Evolutionary conservation across 2,329 filamentous ascomycete genomes (phyloP), one percentile per base, ranked within the genome.

Genomic region (Pseudogymnoascus destructans): DNA sequence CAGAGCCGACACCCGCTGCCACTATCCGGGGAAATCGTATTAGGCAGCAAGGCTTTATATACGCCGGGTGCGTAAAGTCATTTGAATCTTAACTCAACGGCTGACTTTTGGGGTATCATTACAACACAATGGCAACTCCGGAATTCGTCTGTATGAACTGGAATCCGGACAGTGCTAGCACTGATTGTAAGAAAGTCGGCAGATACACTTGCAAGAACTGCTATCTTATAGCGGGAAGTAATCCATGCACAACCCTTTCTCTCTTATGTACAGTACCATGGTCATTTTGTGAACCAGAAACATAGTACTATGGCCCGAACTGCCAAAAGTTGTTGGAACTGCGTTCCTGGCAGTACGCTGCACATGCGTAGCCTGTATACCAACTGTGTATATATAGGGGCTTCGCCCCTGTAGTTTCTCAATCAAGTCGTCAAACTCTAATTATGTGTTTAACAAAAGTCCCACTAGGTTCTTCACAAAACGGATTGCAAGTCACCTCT

Each of bases 271-370:
- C n/a, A n/a, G n/a, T 17, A 19, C 10, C 15, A 19, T 5, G 19
- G 8, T 38, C 4, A 38, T 19, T 38, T 17, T 38, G 86, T 95
- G 63, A 73, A 30, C 56, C 15, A 30, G 19, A 42, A 7, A 23
- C 30, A 19, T 19, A 27, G 60, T 62, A 62, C 17, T 62, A 58
- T 46, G 58, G 60, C 15, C 21, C 11, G 15, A 11, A 58, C 5
- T 62, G 61, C 27, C 55, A 60, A 21, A 21, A n/a, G n/a, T n/a
- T n/a, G n/a, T n/a, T n/a, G n/a, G n/a, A n/a, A n/a, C n/a, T n/a
- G n/a, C n/a, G n/a, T n/a, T n/a, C n/a, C n/a, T n/a, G n/a, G n/a
- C n/a, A n/a, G n/a, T n/a, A n/a, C n/a, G n/a, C n/a, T n/a, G n/a
- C n/a, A n/a, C n/a, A n/a, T n/a, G n/a, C n/a, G n/a, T n/a, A n/a